Conservation (phyloP, 768 basidiomycete species). For the Boletus coccyginus region DNA sequence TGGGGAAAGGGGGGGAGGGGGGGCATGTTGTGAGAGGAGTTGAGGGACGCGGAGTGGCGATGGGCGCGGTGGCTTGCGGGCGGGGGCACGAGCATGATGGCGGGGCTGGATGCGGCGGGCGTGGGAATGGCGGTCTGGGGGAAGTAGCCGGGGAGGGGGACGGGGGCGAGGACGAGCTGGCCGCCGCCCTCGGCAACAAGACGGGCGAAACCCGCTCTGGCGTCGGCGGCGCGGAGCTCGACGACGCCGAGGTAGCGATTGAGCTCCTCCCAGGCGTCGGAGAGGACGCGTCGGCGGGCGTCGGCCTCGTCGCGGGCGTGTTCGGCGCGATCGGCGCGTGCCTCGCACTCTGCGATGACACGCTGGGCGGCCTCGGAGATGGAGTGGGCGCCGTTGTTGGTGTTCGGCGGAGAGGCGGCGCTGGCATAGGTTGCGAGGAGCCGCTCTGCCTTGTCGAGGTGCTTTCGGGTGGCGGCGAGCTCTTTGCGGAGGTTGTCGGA, state of each 20-base stretch:
- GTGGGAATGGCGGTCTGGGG: constrained; percentile 1
- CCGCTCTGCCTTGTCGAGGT: constrained; percentile 56
- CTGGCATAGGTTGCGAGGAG: constrained; percentile 32
- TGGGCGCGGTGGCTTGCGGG: constrained; percentile 17
- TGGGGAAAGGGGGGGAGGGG: constrained; percentile 40
- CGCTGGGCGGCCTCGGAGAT: constrained; percentile 35
- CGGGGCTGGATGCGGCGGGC: constrained; percentile 22
- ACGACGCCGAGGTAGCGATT: constrained; percentile 44
- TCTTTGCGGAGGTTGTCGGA: constrained; percentile 50
- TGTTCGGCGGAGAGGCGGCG: constrained; percentile 16
- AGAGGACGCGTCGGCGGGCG: constrained; percentile 41
- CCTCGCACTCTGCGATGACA: constrained; percentile 45
- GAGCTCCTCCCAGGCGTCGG: constrained; percentile 51
- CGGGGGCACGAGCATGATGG: constrained; percentile 30
- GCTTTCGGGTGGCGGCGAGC: constrained; percentile 37
- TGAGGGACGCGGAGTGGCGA: constrained; percentile 22
- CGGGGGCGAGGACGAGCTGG: constrained; percentile 37
- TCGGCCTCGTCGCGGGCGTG: constrained; percentile 54
- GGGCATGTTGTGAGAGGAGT: constrained; percentile 33
- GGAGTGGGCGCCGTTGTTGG: constrained; percentile 13
- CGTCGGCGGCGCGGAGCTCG: constrained; percentile 48
- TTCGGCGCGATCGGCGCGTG: constrained; percentile 50
- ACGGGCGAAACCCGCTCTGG: constrained; percentile 45
- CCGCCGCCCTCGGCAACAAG: constrained; percentile 46
- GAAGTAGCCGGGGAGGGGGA: constrained; percentile 29